Base-by-base conservation (phyloP, 352 stramenopile species). In the Phytopythium boreale region DNA sequence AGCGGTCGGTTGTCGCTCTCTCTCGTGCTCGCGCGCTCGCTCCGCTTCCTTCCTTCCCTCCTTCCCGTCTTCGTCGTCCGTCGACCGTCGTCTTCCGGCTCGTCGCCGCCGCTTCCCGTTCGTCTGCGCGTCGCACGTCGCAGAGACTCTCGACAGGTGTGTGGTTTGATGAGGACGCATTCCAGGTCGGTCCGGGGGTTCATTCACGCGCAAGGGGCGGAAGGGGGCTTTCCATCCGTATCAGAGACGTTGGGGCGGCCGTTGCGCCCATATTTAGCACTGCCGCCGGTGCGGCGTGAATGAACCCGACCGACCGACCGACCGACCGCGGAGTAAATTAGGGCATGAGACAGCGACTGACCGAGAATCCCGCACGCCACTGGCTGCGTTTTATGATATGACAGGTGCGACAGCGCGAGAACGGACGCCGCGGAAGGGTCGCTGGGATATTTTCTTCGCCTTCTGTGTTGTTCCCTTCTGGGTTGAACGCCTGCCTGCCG, bases 1-100 rank as follows among this genome's bases (percentile, higher is more conserved):
- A 75, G 70, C 70, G 61, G 67, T 77, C 56, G 70, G 70, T 77
- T 77, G 68, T 78, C 71, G 68, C 59, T 61, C 68, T 12, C 52
- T 61, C 65, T 26, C 59, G 59, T 59, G 15, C 19, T 52, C 62
- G 8, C 56, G 39, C 24, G 12, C 39, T 37, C 37, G 41, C 39
- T 63, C 60, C 61, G 55, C 56, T 39, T 12, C 59, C 22, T 17
- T 29, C 36, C 26, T 29, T 36, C 27, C 61, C n/a, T 15, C n/a
- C 36, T 46, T n/a, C 34, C 47, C 34, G 12, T 26, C 50, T 34
- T 34, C 36, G 53, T n/a, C 53, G 50, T 31, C 22, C n/a, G 4
- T 24, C 11, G 20, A 27, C 43, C 43, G 7, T 27, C 39, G 39
- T n/a, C 39, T 46, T n/a, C 39, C 15, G 4, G 39, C 39, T 46